phyloP scores from a whole-genome alignment of 1,284 basidiomycete genomes.

The Ganoderma lucidum region DNA sequence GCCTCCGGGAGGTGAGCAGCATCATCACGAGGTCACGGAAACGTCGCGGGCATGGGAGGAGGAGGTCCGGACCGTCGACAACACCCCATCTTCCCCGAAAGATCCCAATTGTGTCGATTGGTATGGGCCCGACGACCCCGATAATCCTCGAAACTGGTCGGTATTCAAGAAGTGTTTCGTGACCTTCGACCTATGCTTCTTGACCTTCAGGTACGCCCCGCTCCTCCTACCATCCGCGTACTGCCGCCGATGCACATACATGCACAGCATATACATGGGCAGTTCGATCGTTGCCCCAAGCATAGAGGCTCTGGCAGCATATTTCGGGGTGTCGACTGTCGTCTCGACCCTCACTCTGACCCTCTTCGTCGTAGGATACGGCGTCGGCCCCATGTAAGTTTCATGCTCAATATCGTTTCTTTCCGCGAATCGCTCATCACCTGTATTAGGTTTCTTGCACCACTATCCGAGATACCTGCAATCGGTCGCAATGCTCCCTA shows the following conservation, averaged over 20 bases:
- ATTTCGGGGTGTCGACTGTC: constrained; percentile 59
- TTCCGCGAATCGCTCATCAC: background rate
- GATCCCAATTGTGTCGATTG: constrained; percentile 33
- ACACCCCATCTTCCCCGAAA: background rate
- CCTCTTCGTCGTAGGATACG: constrained; percentile 47
- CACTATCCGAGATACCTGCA: constrained; percentile 56
- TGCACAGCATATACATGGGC: constrained; percentile 51
- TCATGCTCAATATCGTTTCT: background rate
- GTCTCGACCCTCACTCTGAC: constrained; percentile 46
- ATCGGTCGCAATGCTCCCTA: constrained; percentile 57
- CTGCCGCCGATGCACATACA: background rate
- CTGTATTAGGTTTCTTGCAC: constrained; percentile 50
- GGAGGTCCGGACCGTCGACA: constrained; percentile 6
- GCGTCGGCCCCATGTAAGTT: constrained; percentile 48
- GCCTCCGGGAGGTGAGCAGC: background rate
- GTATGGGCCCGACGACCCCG: constrained; percentile 43
- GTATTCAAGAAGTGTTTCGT: constrained; percentile 43
- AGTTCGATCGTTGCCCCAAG: constrained; percentile 51
- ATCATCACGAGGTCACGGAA: background rate
- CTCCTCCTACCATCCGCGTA: background rate
- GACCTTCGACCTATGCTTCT: constrained; percentile 61
- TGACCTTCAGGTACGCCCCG: constrained; percentile 55
- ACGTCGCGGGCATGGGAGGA: background rate
- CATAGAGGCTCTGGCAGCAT: constrained; percentile 48
- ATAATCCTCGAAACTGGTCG: constrained; percentile 41